A percentile compares a stretch with the other conserved stretches of the same genome.
Conservation (phyloP, 2,329 filamentous ascomycete species). For the Nothomitra cinnamomea region DNA sequence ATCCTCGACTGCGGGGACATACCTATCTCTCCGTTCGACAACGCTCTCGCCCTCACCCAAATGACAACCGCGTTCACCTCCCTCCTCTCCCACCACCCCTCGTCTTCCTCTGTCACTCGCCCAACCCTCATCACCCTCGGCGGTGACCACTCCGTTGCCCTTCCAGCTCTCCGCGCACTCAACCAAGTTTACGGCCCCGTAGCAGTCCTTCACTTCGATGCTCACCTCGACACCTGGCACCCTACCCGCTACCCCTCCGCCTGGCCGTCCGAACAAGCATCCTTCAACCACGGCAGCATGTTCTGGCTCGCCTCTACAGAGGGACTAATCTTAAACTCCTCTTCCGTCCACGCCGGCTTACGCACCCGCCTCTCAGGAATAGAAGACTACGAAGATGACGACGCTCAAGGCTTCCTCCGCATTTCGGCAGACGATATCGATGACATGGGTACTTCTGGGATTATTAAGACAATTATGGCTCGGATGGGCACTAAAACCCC, state of each 20-base stretch:
- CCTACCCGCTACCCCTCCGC: slow-evolving; percentile 62
- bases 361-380: slow-evolving; percentile 56
- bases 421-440: slow-evolving; percentile 80
- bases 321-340: slow-evolving; percentile 57
- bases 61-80: slow-evolving; percentile 70
- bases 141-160: slow-evolving; percentile 54
- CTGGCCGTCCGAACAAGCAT: slow-evolving; percentile 53
- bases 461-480: slow-evolving; percentile 53
- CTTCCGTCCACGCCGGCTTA: slow-evolving; percentile 66
- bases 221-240: slow-evolving; percentile 74
- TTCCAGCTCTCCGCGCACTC: slow-evolving; percentile 52
- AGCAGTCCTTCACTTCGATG: slow-evolving; percentile 60
- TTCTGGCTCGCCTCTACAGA: slow-evolving; percentile 79
- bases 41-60: slow-evolving; percentile 60
- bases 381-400: slow-evolving; percentile 58
- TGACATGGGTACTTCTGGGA: slow-evolving; percentile 54
- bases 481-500: slow-evolving; percentile 58
- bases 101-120: slow-evolving; percentile 10
- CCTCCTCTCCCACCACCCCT: slow-evolving; percentile 34
- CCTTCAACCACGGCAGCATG: slow-evolving; percentile 81
- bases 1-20: slow-evolving; percentile 86
- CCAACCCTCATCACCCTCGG: slow-evolving; percentile 45
- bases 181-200: slow-evolving; percentile 43
- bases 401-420: slow-evolving; percentile 60
- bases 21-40: slow-evolving; percentile 74